phyloP scores from a whole-genome alignment of 164 flowering plant species.

The Tetrastigma voinierianum region DNA sequence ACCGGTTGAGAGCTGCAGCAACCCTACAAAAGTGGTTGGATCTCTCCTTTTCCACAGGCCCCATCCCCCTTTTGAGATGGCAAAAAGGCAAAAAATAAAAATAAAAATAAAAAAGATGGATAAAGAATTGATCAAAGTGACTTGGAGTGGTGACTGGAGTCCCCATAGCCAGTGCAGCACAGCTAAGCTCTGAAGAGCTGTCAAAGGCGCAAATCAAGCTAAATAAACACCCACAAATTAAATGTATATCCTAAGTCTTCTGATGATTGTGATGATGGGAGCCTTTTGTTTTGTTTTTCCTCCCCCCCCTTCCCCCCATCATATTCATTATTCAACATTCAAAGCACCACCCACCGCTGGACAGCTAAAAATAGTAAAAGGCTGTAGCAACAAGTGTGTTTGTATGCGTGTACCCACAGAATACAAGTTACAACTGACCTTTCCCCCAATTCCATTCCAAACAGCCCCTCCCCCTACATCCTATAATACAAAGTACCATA shows the following conservation, averaged over 20 bases:
- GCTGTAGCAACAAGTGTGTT: too few species aligned
- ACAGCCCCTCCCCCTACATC: too few species aligned
- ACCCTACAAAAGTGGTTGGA: slow-evolving; percentile 7
- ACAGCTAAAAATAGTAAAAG: too few species aligned
- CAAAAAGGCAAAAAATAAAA: neutral
- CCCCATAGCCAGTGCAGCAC: slow-evolving; percentile 33
- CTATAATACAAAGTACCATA: too few species aligned
- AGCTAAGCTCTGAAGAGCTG: slow-evolving; percentile 35
- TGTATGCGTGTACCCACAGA: too few species aligned
- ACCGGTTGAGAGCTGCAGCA: slow-evolving; percentile 5
- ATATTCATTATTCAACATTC: slow-evolving; percentile 18
- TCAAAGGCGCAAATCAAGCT: slow-evolving; percentile 58
- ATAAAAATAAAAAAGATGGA: neutral
- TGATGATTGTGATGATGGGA: slow-evolving; percentile 12
- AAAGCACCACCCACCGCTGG: slow-evolving; percentile 9
- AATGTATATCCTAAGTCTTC: slow-evolving; percentile 1
- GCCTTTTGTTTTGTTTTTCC: neutral
- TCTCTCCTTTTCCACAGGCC: slow-evolving; percentile 18
- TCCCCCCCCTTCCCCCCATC: too few species aligned
- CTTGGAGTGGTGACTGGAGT: slow-evolving; percentile 2
- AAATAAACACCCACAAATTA: slow-evolving; percentile 6
- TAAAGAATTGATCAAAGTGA: neutral
- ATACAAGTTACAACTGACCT: too few species aligned
- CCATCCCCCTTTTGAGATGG: slow-evolving; percentile 19
- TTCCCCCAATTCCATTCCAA: too few species aligned